phyloP scores from a whole-genome alignment of 1,139 yeast genomes.

The Pneumocystis wakefieldiae region DNA sequence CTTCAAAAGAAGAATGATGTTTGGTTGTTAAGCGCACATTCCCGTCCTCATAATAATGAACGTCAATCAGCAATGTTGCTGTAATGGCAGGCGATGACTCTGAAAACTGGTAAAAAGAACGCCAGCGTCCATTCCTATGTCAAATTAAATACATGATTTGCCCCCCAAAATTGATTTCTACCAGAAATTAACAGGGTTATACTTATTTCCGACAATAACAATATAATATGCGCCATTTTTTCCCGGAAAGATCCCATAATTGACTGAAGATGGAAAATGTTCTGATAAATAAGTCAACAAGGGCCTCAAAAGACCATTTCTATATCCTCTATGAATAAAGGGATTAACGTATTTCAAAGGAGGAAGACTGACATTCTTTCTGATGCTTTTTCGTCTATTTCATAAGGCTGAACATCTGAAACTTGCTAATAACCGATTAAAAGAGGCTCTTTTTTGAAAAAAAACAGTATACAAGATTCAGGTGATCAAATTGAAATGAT shows the following conservation, averaged over 20 bases:
- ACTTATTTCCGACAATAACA: constrained; percentile 55
- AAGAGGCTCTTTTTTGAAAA: neutral
- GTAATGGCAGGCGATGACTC: constrained; percentile 19
- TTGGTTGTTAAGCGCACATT: constrained; percentile 61
- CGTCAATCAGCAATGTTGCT: constrained; percentile 52
- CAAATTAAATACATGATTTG: neutral
- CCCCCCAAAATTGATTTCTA: neutral
- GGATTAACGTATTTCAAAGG: constrained; percentile 14
- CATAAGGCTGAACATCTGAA: constrained; percentile 11
- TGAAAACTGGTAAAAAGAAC: constrained; percentile 43
- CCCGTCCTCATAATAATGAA: constrained; percentile 93
- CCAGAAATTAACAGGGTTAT: constrained; percentile 66
- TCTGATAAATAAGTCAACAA: constrained; percentile 27
- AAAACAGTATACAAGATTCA: constrained; percentile 18
- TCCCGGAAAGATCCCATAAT: constrained; percentile 39
- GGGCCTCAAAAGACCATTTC: constrained; percentile 15
- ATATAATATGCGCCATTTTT: constrained; percentile 32
- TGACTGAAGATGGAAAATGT: constrained; percentile 34
- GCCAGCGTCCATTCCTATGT: constrained; percentile 63
- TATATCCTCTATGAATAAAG: constrained; percentile 39
- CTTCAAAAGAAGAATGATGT: constrained; percentile 27
- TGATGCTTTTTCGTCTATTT: neutral
- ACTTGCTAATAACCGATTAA: constrained; percentile 11
- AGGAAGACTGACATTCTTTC: constrained; percentile 9
- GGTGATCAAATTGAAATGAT: constrained; percentile 50